Percentiles rank a stretch among this genome's conserved stretches.
phyloP scores from a whole-genome alignment of 2,329 filamentous ascomycete species.

The Colletotrichum gigasporum region DNA sequence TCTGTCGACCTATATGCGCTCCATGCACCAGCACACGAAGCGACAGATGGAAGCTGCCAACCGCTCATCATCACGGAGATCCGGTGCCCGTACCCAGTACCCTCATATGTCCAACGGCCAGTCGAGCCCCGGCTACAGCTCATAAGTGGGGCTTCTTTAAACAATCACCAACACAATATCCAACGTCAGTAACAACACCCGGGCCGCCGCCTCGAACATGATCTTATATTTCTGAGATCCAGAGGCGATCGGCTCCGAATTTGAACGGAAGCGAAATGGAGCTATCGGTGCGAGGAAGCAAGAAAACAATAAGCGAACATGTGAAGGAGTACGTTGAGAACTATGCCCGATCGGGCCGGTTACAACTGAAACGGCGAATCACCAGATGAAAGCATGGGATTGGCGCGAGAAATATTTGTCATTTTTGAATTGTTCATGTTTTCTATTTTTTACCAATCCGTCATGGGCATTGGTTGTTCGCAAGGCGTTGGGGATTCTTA shows the following conservation, averaged over 20 bases:
- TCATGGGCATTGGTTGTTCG: background rate
- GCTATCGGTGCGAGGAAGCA: background rate
- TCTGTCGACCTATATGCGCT: slow-evolving; percentile 65
- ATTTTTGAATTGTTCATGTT: background rate
- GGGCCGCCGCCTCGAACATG: no score
- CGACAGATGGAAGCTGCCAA: slow-evolving; percentile 70
- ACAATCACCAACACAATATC: no score
- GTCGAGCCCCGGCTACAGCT: slow-evolving; percentile 16
- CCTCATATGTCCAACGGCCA: slow-evolving; percentile 41
- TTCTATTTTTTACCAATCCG: background rate
- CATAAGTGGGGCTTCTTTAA: background rate
- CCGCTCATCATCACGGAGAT: slow-evolving; percentile 48
- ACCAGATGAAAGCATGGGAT: background rate
- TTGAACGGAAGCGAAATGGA: background rate
- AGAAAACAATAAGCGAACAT: background rate
- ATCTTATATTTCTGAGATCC: no score
- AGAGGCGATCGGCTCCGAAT: no score
- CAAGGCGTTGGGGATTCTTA: slow-evolving; percentile 12
- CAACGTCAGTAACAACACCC: no score
- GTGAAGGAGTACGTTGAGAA: background rate
- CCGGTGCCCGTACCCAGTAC: slow-evolving; percentile 26
- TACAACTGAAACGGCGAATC: background rate
- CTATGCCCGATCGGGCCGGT: background rate
- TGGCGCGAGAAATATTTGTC: background rate
- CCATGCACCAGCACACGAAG: slow-evolving; percentile 73